Evolutionary conservation across 257 asterid genomes (phyloP).

Genomic region (Salvia miltiorrhiza): DNA sequence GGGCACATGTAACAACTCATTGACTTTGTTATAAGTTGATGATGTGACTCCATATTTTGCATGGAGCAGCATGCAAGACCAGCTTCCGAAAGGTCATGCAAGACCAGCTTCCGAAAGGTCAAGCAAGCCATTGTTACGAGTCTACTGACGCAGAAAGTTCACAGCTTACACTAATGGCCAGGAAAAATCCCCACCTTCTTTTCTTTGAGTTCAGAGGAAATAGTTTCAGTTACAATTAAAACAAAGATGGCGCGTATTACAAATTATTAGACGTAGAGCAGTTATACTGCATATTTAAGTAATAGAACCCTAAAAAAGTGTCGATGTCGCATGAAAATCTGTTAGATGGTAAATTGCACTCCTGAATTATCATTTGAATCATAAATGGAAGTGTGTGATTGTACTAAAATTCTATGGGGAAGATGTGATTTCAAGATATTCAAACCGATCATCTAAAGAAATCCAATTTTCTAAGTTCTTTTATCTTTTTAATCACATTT

Average conservation of each 20-base stretch:
- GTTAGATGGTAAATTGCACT: not conserved
- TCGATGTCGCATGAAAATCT: not conserved
- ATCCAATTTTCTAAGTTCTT: not conserved
- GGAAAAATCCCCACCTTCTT: constrained; percentile 4
- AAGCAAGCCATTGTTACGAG: too few relatives aligned
- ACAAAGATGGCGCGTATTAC: not conserved
- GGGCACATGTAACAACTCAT: not conserved
- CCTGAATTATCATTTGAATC: not conserved
- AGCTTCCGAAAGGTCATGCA: not conserved
- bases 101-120: not conserved
- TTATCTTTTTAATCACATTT: not conserved
- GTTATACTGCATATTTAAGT: not conserved
- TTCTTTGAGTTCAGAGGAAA: not conserved
- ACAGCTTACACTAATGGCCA: not conserved
- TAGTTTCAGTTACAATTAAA: not conserved
- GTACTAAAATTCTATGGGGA: not conserved
- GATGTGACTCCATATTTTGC: not conserved
- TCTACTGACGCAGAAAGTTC: not conserved
- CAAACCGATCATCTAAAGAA: not conserved
- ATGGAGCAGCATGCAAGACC: not conserved
- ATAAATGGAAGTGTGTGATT: not conserved
- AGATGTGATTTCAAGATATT: constrained; percentile 8
- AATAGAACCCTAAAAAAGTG: not conserved
- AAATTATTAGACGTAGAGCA: not conserved
- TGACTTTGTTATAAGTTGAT: not conserved